Conservation (phyloP, 1,284 basidiomycete species). For the Apiotrichum laibachii region DNA sequence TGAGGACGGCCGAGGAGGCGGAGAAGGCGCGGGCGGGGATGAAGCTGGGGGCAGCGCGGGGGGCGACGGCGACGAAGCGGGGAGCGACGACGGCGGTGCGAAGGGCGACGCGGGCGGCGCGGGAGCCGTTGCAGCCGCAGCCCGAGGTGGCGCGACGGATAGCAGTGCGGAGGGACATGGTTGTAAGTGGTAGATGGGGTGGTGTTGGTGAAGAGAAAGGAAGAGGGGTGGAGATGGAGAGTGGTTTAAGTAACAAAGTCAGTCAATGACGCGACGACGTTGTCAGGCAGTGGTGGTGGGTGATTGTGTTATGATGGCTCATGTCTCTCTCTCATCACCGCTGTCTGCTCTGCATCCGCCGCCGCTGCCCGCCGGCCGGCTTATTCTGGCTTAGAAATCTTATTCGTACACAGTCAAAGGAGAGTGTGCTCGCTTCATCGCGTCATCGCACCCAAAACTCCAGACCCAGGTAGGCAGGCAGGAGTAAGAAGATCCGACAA, state of each 20-base stretch:
- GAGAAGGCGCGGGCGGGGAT: slow-evolving; percentile 5
- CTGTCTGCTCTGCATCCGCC: too few relatives aligned
- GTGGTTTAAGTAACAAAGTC: not conserved
- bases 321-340: too few relatives aligned
- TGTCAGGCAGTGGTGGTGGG: too few relatives aligned
- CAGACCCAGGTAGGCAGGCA: too few relatives aligned
- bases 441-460: too few relatives aligned
- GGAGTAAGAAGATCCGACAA: too few relatives aligned
- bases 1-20: slow-evolving; percentile 1
- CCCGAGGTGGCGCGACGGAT: slow-evolving; percentile 8
- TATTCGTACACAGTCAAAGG: too few relatives aligned
- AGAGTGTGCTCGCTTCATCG: too few relatives aligned
- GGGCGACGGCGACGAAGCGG: not conserved
- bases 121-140: slow-evolving; percentile 5
- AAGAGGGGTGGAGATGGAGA: not conserved
- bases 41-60: not conserved
- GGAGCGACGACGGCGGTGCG: not conserved
- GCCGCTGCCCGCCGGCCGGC: too few relatives aligned
- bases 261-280: not conserved
- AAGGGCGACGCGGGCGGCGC: slow-evolving; percentile 1
- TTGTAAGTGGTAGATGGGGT: not conserved
- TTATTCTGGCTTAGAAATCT: too few relatives aligned
- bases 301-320: too few relatives aligned
- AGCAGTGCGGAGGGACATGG: slow-evolving; percentile 13
- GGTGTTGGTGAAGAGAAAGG: not conserved